Base-by-base conservation (phyloP, 192 early-diverging fungal species). In the Backusella tuberculispora region DNA sequence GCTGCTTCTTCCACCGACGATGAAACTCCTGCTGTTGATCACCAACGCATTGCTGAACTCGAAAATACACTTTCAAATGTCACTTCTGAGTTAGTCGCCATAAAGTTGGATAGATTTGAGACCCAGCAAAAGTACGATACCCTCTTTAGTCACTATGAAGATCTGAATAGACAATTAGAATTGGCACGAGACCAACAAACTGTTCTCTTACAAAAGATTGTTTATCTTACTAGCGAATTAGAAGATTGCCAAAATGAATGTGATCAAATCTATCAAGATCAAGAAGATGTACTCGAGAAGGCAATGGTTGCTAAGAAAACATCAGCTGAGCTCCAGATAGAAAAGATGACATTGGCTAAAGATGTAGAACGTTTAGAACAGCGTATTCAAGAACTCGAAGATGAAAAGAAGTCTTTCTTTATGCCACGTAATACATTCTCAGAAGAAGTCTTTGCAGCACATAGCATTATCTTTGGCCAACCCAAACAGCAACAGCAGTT, bases 81-180 rank as follows among this genome's bases (percentile, higher is more conserved):
- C 34, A 75, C 80, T 7, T 72, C 78, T 12, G 83, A 84, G 66
- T 42, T 84, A 8, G 75, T 76, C 21, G 65, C 67, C 15, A 42
- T 71, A 38, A 84, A 84, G 67, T 24, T 76, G 15, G 80, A 72
- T 48, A 79, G 82, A 17, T 81, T 74, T 66, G 82, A 80, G 45
- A 69, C 80, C 56, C 47, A 71, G 13, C 82, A 83, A 69, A 74
- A 78, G 53, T 76, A 80, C 21, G 73, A 80, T 37, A 67, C 71
- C 17, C 46, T 83, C 19, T 76, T 66, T 15, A 53, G 64, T 15
- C 68, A 67, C 5, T 77, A 69, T 56, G 63, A 74, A 17, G 80
- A 81, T 19, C 21, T 77, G 17, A 71, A 79, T 17, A 40, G 38
- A 13, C 46, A 63, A 24, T 41, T 79, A 17, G 64, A 76, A 15